These are phyloP conservation scores for Plantago elongata DNA, from an alignment of 257 asterid species.

Conservation along the genomic window DNA sequence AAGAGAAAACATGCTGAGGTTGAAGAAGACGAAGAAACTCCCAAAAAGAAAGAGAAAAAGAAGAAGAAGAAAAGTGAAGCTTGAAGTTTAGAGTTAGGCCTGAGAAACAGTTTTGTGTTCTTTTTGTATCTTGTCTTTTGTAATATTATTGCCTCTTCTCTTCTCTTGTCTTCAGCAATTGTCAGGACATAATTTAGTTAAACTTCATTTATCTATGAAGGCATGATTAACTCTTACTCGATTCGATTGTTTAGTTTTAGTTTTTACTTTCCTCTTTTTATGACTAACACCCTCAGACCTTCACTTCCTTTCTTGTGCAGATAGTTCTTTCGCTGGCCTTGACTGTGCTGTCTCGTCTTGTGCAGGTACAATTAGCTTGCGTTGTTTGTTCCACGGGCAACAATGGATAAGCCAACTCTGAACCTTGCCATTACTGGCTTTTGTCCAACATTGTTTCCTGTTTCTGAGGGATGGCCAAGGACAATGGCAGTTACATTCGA, in stretches of 20 bases:
- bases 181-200: neutral
- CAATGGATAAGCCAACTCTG: no score
- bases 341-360: no score
- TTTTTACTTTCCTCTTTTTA: neutral
- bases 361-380: no score
- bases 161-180: conserved; percentile 2
- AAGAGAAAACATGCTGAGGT: conserved; percentile 46
- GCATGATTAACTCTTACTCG: neutral
- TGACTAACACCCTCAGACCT: no score
- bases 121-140: neutral
- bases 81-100: conserved; percentile 13
- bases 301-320: no score
- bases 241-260: neutral
- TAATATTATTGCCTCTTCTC: neutral
- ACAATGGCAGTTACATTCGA: no score
- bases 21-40: conserved; percentile 33
- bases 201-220: neutral
- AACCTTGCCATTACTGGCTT: no score
- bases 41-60: conserved; percentile 31
- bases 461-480: no score
- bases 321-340: no score
- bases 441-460: no score
- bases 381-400: no score
- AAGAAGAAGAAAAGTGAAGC: conserved; percentile 44
- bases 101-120: neutral